Evolutionary conservation across 495 filamentous ascomycete genomes (phyloP), one percentile per base, ranked within the genome.

Genomic region (Penicillium desertorum): DNA sequence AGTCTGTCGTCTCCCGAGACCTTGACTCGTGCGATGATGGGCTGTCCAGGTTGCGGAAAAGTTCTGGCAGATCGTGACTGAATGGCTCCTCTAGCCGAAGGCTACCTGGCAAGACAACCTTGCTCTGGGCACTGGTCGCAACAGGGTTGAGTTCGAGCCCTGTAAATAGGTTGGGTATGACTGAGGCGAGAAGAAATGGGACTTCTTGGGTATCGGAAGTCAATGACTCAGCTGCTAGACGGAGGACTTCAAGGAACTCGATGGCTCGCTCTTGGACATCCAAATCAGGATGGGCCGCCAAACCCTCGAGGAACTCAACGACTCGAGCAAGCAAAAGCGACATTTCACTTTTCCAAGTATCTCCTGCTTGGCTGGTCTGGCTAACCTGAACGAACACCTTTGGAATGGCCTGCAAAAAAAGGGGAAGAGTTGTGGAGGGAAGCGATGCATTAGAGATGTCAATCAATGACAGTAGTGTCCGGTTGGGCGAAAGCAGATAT

Each of bases 201-300:
- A 88, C 76, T 50, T 91, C 85, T 55, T 83, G 76, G 34, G 78
- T 72, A 46, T 89, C 86, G n/a, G 81, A 82, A 5, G 80, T 76
- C 6, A 88, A 80, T 22, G 93, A 89, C 72, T 98, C 93, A 1
- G 84, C 81, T 12, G 88, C 88, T 42, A 98, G 77, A 44, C 90
- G 88, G 62, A 97, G 83, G 5, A 98, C 80, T 63, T 98, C 94
- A 2, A 89, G 79, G 62, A 93, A 95, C 64, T 96, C 93, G 16
- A 96, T 92, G 8, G 91, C 86, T 47, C 95, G 83, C 71, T 98
- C 94, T 70, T 98, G 94, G n/a, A 98, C 91, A 64, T 98, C 94
- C 10, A 98, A 76, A 61, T 85, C 88, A 1, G 95, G 91, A 66
- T 96, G 91, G 5, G 83, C 80, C 0, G 86, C 79, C 25, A 97